A percentile compares a stretch with the other conserved stretches of the same genome.
These are phyloP conservation scores for Stemphylium lycopersici DNA, from an alignment of 2,329 filamentous ascomycete species.

Conservation along the genomic window DNA sequence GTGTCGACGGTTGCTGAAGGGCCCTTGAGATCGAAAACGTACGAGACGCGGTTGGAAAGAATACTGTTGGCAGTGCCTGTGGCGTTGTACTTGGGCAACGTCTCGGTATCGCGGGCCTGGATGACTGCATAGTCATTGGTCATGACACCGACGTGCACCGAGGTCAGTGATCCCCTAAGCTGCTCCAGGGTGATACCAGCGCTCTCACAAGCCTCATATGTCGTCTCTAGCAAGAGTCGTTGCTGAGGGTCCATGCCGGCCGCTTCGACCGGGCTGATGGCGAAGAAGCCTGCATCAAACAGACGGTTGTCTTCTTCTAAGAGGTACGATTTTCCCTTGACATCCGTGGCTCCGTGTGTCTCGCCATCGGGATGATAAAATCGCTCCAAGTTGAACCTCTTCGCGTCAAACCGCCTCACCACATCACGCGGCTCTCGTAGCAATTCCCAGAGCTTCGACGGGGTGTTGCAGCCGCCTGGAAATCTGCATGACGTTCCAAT, in stretches of 20 bases:
- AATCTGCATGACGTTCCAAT: conserved; percentile 45
- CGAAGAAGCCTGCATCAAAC: conserved; percentile 46
- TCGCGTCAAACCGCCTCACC: conserved; percentile 30
- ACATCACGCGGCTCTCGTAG: conserved; percentile 38
- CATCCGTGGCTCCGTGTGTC: neutral
- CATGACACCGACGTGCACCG: conserved; percentile 16
- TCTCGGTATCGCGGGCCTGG: conserved; percentile 7
- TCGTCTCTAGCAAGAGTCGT: conserved; percentile 30
- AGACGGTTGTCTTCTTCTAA: conserved; percentile 31
- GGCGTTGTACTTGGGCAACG: conserved; percentile 16
- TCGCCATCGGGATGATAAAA: conserved; percentile 14
- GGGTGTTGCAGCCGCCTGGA: conserved; percentile 37
- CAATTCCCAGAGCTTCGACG: conserved; percentile 46
- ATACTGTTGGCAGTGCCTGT: conserved; percentile 33
- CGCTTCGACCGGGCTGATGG: conserved; percentile 18
- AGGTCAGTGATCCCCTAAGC: conserved; percentile 23
- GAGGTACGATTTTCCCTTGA: conserved; percentile 10
- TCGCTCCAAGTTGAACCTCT: conserved; percentile 23
- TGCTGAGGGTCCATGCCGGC: conserved; percentile 34
- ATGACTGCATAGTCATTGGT: conserved; percentile 8
- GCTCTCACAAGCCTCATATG: conserved; percentile 48
- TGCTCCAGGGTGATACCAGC: conserved; percentile 21
- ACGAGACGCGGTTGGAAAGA: conserved; percentile 44
- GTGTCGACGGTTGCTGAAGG: conserved; percentile 49
- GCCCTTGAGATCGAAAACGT: conserved; percentile 45